Conservation (phyloP, 495 filamentous ascomycete species). For the Jackrogersella minutella region DNA sequence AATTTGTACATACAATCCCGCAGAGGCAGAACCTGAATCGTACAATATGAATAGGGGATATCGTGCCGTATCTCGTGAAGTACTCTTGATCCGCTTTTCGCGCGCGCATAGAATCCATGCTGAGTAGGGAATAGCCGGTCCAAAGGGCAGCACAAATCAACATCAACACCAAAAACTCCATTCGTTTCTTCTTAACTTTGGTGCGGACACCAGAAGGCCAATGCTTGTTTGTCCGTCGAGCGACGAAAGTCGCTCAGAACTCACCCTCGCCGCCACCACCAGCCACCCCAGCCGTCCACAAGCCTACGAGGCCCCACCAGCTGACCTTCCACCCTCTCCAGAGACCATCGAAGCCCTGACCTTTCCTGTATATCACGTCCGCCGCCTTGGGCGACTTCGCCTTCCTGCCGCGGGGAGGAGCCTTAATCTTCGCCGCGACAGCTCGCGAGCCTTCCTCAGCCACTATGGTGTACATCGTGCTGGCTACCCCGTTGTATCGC, state of each 20-base stretch:
- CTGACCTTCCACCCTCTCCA: constrained; percentile 95
- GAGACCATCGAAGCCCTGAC: constrained; percentile 83
- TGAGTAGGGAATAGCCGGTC: constrained; percentile 28
- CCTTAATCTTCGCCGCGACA: constrained; percentile 45
- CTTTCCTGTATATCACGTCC: constrained; percentile 64
- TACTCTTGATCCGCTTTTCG: constrained; percentile 27
- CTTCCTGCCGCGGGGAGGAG: constrained; percentile 38
- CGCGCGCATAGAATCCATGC: constrained; percentile 19
- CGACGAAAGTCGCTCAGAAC: constrained; percentile 44
- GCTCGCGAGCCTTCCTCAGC: constrained; percentile 76
- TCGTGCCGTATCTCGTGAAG: constrained; percentile 47
- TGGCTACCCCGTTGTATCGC: constrained; percentile 79
- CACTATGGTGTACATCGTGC: constrained; percentile 87
- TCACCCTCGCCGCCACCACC: constrained; percentile 59
- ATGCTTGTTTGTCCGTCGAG: not conserved
- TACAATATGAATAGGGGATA: constrained; percentile 43
- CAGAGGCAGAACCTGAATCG: constrained; percentile 14
- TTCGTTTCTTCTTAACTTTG: not conserved
- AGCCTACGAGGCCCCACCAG: constrained; percentile 91
- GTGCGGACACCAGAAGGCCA: not conserved
- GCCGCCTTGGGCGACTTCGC: constrained; percentile 49
- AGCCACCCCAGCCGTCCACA: constrained; percentile 67
- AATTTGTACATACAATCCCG: constrained; percentile 7
- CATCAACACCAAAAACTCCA: constrained; percentile 28
- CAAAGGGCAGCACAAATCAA: not conserved